Base-by-base conservation (phyloP, 2,329 filamentous ascomycete species). In the Exserohilum rostratum region DNA sequence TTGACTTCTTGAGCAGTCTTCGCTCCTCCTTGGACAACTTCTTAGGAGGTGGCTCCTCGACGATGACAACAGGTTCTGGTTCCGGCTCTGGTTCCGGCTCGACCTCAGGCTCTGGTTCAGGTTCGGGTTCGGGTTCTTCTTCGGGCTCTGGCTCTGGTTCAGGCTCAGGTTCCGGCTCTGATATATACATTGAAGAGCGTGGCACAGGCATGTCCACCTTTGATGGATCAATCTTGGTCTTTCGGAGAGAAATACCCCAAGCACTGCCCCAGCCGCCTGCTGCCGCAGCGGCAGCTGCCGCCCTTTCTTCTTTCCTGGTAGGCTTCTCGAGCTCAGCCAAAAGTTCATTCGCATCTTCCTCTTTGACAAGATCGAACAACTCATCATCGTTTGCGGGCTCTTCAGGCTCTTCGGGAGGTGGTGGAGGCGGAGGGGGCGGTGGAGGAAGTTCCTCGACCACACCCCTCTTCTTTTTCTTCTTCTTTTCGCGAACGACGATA, bases 181-280 rank as follows among this genome's bases (percentile, higher is more conserved):
- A 55, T 25, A 62, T 57, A n/a, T 49, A 42, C 20, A 46, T 54
- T 20, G 50, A 37, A 7, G 47, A 43, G 18, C 22, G 39, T 17
- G 47, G 38, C 7, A 58, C 45, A 27, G 57, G 54, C 25, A 52
- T 57, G n/a, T 55, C 47, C 13, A 25, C 22, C 22, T 47, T 29
- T 33, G 56, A 76, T 69, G 51, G 76, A 75, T 79, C 80, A 61
- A 70, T 65, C 63, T 78, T 79, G 57, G 73, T 74, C 54, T 76
- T 76, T 63, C 77, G 78, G 46, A 78, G 68, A 55, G 74, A 76
- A 31, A 78, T 71, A 53, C 79, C 78, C 76, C 76, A 80, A 49
- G 76, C 75, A 48, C 74, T 78, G 30, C 77, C 78, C 67, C 71
- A 75, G 20, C 71, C 66, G 44, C 71, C 67, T 13, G 37, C 22